Base-by-base conservation (phyloP, 345 rosid species). In the Raphanus raphanistrum region DNA sequence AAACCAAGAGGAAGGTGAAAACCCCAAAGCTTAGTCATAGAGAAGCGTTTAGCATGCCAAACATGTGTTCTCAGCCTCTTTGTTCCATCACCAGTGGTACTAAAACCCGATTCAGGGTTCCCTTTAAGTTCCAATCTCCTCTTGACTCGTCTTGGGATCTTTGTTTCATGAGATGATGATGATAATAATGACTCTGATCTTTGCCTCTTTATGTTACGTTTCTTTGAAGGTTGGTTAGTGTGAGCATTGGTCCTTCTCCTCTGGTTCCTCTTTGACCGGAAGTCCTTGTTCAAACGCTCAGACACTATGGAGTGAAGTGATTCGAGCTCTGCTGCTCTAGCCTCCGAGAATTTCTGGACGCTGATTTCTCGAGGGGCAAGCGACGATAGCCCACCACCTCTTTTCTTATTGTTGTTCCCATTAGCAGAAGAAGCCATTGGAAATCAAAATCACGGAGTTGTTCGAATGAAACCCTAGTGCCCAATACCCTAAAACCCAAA, bases 41-140 rank as follows among this genome's bases (percentile, higher is more conserved):
- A 85, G 68, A 94, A 92, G 17, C 97, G 88, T 84, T 94, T 94
- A 4, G 95, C 90, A 74, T 88, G 93, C 98, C 98, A 94, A 57
- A 94, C 87, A 79, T 94, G 98, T 8, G 97, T 94, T 75, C 95
- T 89, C 63, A 90, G 81, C 76, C 97, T 87, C 91, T 85, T 94
- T 4, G 97, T 92, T 45, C 93, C 95, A 68, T 94, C 97, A 8
- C 92, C 89, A 5, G 97, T 87, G 76, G 87, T 76, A 80, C 75
- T 29, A 66, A 89, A 92, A 5, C 93, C 98, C 33, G 73, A 82
- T 55, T 70, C 72, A 12, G 87, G 85, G 78, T 90, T 94, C 83
- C 70, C 85, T 80, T 71, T 87, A 66, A 88, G 86, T 68, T 89
- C 91, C 52, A 84, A 31, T 73, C 94, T 86, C 80, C 98, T 84